Evolutionary conservation across 179 eudicot species (phyloP).

Genomic region (Heliamphora pulchella): DNA sequence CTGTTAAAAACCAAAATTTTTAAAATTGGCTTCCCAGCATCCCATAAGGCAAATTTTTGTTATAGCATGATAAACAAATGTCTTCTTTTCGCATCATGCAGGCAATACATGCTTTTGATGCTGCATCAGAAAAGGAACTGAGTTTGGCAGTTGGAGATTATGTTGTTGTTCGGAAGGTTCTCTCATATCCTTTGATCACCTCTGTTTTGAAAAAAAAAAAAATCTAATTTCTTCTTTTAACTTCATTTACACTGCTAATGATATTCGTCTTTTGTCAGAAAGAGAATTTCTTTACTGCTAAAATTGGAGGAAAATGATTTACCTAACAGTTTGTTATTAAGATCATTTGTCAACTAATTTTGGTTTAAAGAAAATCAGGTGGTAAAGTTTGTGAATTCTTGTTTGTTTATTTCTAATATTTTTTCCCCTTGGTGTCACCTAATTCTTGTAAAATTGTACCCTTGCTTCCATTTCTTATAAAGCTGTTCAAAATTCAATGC

Average conservation of each 20-base stretch:
- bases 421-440: not conserved
- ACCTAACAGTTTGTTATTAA: not conserved
- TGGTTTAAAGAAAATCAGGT: not conserved
- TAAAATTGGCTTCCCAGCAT: not conserved
- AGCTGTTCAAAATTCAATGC: not conserved
- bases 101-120: conserved; percentile 67
- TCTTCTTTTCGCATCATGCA: conserved; percentile 25
- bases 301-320: too few relatives aligned
- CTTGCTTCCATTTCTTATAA: not conserved
- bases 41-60: not conserved
- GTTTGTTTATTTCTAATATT: too few relatives aligned
- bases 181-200: not conserved
- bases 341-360: not conserved
- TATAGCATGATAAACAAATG: conserved; percentile 3
- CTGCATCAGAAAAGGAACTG: conserved; percentile 81
- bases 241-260: not conserved
- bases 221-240: not conserved
- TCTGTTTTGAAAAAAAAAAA: not conserved
- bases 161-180: conserved; percentile 88
- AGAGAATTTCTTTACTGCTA: too few relatives aligned
- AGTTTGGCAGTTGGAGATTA: conserved; percentile 85
- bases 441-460: not conserved
- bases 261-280: not conserved
- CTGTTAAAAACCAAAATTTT: not conserved
- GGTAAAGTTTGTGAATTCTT: not conserved